A percentile compares a stretch with the other conserved stretches of the same genome.
Evolutionary conservation across 345 rosid genomes (phyloP).

Genomic region (Salix brachista): DNA sequence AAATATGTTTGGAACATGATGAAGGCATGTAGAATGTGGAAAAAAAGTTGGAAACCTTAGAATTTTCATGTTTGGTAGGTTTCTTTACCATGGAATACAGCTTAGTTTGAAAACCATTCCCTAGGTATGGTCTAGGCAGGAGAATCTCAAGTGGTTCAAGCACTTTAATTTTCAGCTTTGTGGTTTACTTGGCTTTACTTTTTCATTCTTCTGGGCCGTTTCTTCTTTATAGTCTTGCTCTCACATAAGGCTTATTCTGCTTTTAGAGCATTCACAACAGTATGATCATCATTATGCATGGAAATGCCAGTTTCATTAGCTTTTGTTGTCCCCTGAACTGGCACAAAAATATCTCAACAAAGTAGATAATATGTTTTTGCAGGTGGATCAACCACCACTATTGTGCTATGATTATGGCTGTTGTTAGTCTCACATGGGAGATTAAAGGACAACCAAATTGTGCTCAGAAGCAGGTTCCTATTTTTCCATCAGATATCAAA

Average conservation of each 20-base stretch:
- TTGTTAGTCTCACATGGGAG: constrained; percentile 99
- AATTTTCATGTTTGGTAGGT: background rate
- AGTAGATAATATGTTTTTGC: constrained; percentile 26
- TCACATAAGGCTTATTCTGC: background rate
- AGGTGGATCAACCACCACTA: constrained; percentile 99
- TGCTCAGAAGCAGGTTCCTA: constrained; percentile 78
- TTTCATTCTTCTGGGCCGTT: background rate
- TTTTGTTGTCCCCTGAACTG: background rate
- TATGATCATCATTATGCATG: background rate
- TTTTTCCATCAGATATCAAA: constrained; percentile 15
- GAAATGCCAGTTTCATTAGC: constrained; percentile 2
- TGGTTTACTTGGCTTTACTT: background rate
- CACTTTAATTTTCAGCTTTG: background rate
- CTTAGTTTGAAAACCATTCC: background rate
- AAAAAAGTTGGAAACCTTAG: background rate
- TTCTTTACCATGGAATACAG: background rate
- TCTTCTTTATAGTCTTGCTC: background rate
- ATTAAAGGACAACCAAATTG: constrained; percentile 97
- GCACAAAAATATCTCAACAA: constrained; percentile 6
- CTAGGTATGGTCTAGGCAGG: background rate
- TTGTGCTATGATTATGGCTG: constrained; percentile 91
- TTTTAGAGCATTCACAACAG: background rate
- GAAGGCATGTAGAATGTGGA: background rate
- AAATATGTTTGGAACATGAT: no score
- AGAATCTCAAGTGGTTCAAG: background rate